Conservation (phyloP, 805 yeast genomes). For the Starmerella sirachaensis region DNA sequence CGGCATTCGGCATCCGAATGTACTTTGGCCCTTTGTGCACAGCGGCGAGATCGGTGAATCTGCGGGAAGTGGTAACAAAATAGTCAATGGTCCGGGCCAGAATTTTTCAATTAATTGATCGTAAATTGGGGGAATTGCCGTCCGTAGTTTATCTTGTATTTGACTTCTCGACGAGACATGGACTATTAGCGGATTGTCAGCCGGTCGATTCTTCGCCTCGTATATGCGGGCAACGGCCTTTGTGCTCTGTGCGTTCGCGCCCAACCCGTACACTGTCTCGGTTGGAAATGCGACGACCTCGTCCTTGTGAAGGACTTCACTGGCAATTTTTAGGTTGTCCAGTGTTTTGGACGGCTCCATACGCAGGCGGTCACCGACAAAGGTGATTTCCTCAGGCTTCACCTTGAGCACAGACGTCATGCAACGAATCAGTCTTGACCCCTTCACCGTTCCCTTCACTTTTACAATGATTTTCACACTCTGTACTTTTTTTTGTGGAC, state of each 20-base stretch:
- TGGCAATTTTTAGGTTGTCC: conserved; percentile 45
- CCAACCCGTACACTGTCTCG: conserved; percentile 93
- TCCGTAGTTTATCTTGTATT: conserved; percentile 48
- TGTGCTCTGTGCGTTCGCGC: conserved; percentile 71
- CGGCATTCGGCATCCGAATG: conserved; percentile 89
- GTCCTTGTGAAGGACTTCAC: conserved; percentile 39
- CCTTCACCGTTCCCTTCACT: too few species aligned
- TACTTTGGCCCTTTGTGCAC: conserved; percentile 78
- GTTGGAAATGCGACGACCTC: conserved; percentile 88
- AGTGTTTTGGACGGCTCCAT: conserved; percentile 33
- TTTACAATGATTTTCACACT: too few species aligned
- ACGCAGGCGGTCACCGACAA: conserved; percentile 32
- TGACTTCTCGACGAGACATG: conserved; percentile 75
- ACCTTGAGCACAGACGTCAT: conserved; percentile 43
- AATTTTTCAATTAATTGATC: conserved; percentile 48
- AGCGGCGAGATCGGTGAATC: conserved; percentile 42
- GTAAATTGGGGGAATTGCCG: conserved; percentile 56
- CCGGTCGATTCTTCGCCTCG: conserved; percentile 81
- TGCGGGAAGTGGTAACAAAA: conserved; percentile 49
- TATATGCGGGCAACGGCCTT: conserved; percentile 67
- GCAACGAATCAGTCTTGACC: too few species aligned
- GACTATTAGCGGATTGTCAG: conserved; percentile 87
- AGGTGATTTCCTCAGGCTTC: conserved; percentile 40
- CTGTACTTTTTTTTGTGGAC: too few species aligned
- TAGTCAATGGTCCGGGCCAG: conserved; percentile 97